A percentile compares a stretch with the other conserved stretches of the same genome.
Evolutionary conservation across 176 grass and related monocot species (phyloP).

Genomic region (Juncus inflexus): DNA sequence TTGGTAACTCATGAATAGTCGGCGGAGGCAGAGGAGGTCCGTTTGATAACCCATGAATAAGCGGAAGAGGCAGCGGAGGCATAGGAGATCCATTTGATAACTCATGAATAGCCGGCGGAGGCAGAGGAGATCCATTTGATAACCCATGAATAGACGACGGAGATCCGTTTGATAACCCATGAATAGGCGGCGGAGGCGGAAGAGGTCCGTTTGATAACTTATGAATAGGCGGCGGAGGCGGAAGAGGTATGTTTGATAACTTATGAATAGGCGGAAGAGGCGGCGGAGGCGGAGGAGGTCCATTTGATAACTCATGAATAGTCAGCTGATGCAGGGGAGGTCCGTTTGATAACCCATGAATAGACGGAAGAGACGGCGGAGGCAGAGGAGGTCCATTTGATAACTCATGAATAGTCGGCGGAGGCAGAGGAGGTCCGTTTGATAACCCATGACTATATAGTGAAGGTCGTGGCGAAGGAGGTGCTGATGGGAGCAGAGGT

Average conservation of each 20-base stretch:
- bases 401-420: not conserved
- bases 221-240: not conserved
- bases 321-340: not conserved
- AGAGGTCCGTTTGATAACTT: not conserved
- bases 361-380: not conserved
- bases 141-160: not conserved
- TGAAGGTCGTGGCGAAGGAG: constrained; percentile 10
- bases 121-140: not conserved
- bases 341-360: not conserved
- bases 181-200: constrained; percentile 3
- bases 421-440: not conserved
- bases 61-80: not conserved
- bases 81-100: not conserved
- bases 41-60: not conserved
- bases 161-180: not conserved
- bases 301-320: not conserved
- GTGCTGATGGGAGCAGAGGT: not conserved
- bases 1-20: not conserved
- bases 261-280: not conserved
- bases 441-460: not conserved
- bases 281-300: not conserved
- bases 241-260: not conserved
- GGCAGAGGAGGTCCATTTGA: not conserved
- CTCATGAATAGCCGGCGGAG: not conserved
- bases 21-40: not conserved